Percentiles rank a stretch among this genome's conserved stretches.
Conservation (phyloP, 352 stramenopile species). For the Pythium biforme region DNA sequence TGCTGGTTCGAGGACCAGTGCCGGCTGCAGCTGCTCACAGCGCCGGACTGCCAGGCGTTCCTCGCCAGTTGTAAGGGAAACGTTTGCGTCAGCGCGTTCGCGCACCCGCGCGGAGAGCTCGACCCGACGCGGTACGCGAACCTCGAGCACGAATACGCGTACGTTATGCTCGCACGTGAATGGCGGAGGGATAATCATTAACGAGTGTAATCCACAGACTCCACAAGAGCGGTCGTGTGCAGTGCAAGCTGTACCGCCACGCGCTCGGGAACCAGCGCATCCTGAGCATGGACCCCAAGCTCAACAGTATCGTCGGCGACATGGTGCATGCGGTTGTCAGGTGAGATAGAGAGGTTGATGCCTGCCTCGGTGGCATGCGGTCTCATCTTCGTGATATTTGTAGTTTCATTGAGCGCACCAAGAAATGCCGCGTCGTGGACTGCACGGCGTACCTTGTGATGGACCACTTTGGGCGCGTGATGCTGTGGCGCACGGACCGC, state of each 20-base stretch:
- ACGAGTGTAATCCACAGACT: too few species aligned
- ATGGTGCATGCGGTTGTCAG: conserved; percentile 44
- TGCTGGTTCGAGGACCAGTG: conserved; percentile 66
- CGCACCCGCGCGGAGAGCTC: conserved; percentile 61
- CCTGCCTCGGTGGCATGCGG: too few species aligned
- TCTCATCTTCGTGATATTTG: background rate
- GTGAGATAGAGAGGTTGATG: conserved; percentile 13
- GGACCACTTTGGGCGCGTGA: conserved; percentile 47
- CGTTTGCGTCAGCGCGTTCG: conserved; percentile 54
- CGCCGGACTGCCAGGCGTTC: conserved; percentile 45
- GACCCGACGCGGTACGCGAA: conserved; percentile 68
- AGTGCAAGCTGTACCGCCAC: conserved; percentile 66
- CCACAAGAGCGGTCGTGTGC: conserved; percentile 53
- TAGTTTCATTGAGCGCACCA: conserved; percentile 59
- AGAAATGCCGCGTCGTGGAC: conserved; percentile 60
- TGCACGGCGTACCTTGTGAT: conserved; percentile 61
- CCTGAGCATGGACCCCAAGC: conserved; percentile 63
- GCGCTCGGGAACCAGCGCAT: conserved; percentile 61
- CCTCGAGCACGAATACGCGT: conserved; percentile 77
- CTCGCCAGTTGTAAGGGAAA: conserved; percentile 42
- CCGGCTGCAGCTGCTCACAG: conserved; percentile 49
- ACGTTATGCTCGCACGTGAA: conserved; percentile 14
- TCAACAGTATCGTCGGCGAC: conserved; percentile 49
- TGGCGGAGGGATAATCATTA: too few species aligned
- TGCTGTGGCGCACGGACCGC: conserved; percentile 52